Conservation (phyloP, 2,329 filamentous ascomycete species). For the Ophiostoma sp. region DNA sequence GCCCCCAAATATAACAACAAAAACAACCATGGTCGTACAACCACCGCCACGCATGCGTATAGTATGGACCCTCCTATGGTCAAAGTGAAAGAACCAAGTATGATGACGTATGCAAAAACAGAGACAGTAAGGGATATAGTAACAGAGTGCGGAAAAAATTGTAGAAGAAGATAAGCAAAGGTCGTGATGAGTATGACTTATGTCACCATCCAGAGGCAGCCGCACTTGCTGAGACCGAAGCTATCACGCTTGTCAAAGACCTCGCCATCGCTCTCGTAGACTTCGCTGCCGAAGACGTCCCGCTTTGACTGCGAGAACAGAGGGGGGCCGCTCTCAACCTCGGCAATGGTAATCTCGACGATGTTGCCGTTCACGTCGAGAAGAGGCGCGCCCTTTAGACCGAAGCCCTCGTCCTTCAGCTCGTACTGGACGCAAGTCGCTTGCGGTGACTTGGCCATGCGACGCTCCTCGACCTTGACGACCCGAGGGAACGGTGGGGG, state of each 20-base stretch:
- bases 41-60: not conserved
- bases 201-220: conserved; percentile 49
- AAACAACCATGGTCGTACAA: conserved; percentile 12
- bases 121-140: not conserved
- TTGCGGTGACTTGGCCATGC: conserved; percentile 35
- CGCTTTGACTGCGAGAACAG: conserved; percentile 17
- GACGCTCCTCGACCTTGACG: conserved; percentile 52
- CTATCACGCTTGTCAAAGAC: conserved; percentile 24
- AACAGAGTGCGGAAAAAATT: not conserved
- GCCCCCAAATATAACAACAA: no score
- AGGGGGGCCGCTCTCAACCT: conserved; percentile 33
- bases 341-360: conserved; percentile 42
- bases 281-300: not conserved
- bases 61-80: not conserved
- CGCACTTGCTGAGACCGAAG: conserved; percentile 45
- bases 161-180: not conserved
- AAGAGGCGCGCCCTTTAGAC: conserved; percentile 32
- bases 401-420: conserved; percentile 38
- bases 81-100: not conserved
- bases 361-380: conserved; percentile 37
- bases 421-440: conserved; percentile 47
- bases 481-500: conserved; percentile 44
- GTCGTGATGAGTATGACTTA: conserved; percentile 27
- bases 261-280: conserved; percentile 11
- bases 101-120: not conserved